Conservation (phyloP, 148 eudicot species). For the Polygonum aviculare region DNA sequence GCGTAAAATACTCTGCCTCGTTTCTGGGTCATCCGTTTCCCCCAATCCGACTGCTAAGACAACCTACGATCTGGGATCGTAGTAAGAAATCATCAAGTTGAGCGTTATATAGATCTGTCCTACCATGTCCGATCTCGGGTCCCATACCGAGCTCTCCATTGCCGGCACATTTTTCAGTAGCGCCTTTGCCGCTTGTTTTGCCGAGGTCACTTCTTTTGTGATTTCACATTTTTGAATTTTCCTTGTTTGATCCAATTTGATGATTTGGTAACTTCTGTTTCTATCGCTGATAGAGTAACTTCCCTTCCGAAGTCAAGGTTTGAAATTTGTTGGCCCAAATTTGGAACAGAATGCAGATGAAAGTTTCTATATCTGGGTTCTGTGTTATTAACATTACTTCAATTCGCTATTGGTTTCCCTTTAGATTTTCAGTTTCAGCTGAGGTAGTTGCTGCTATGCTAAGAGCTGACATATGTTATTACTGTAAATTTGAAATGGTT, state of each 20-base stretch:
- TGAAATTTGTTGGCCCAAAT: background rate
- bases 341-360: background rate
- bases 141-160: constrained; percentile 48
- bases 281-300: background rate
- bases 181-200: constrained; percentile 70
- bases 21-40: background rate
- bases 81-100: background rate
- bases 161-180: constrained; percentile 49
- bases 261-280: background rate
- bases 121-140: constrained; percentile 55
- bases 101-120: background rate
- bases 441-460: background rate
- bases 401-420: background rate
- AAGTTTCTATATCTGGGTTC: background rate
- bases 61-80: background rate
- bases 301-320: background rate
- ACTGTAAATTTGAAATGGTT: constrained; percentile 13
- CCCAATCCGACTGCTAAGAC: background rate
- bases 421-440: background rate
- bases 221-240: background rate
- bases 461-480: background rate
- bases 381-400: background rate
- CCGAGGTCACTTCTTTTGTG: constrained; percentile 35
- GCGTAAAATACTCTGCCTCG: no score
- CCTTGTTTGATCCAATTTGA: background rate